Percentiles rank a stretch among this genome's conserved stretches.
Evolutionary conservation across 2,329 filamentous ascomycete species (phyloP).

Genomic region (Alternaria arborescens): DNA sequence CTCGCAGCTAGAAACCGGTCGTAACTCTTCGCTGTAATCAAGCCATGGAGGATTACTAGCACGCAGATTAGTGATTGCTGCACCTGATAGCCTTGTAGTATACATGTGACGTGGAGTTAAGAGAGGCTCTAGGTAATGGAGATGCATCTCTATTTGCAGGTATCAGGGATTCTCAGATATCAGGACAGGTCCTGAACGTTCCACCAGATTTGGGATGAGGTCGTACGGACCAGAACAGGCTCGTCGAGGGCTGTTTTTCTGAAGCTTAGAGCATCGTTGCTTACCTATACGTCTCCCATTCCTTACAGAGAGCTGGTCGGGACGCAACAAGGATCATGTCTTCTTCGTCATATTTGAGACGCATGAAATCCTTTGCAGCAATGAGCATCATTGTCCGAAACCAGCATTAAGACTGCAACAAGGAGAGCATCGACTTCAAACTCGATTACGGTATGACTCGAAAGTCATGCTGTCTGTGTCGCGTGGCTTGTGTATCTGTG

Average conservation of each 20-base stretch:
- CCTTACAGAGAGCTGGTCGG: neutral
- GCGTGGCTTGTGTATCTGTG: slow-evolving; percentile 22
- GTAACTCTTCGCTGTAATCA: neutral
- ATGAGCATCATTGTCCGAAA: neutral
- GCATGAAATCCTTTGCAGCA: neutral
- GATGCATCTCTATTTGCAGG: neutral
- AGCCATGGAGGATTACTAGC: neutral
- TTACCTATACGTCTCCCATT: neutral
- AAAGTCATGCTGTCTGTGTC: slow-evolving; percentile 7
- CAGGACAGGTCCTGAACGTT: neutral
- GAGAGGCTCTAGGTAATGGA: neutral
- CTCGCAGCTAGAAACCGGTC: neutral
- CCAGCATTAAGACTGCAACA: neutral
- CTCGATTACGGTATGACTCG: slow-evolving; percentile 1
- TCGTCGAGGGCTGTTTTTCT: neutral
- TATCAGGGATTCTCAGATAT: neutral
- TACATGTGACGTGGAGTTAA: neutral
- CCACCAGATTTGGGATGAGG: neutral
- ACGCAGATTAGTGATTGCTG: neutral
- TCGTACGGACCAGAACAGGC: neutral
- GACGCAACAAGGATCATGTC: neutral
- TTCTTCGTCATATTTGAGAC: neutral
- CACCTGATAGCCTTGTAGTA: neutral
- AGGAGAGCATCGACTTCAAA: neutral
- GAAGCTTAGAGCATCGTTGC: neutral